Conservation (phyloP, 495 filamentous ascomycete species). For the Cercophora newfieldiana region DNA sequence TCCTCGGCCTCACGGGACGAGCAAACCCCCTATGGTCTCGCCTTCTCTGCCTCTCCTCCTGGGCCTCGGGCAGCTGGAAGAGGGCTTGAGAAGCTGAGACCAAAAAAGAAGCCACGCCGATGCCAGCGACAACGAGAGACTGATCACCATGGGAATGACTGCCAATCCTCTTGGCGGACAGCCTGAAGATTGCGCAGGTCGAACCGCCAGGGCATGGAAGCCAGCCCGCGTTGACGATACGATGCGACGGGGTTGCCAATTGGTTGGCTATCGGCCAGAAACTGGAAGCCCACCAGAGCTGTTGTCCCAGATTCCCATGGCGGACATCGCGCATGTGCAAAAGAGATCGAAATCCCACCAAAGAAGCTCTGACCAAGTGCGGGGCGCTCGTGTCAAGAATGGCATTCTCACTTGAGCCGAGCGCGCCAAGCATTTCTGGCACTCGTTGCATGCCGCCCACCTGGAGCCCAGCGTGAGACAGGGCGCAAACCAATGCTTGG, state of each 20-base stretch:
- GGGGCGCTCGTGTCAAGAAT: conserved; percentile 10
- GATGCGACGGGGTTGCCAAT: neutral
- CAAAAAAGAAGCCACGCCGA: neutral
- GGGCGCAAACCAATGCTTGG: neutral
- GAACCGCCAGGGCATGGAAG: neutral
- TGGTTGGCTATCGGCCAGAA: neutral
- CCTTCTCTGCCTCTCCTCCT: neutral
- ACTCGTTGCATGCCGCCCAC: conserved; percentile 7
- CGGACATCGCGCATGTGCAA: conserved; percentile 15
- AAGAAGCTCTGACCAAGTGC: conserved; percentile 9
- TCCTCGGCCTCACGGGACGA: neutral
- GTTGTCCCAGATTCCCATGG: conserved; percentile 16
- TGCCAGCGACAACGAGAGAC: neutral
- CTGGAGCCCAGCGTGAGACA: neutral
- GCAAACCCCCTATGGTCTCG: neutral
- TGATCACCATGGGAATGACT: neutral
- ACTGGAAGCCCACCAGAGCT: too few relatives aligned
- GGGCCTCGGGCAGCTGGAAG: too few relatives aligned
- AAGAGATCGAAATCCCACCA: conserved; percentile 16
- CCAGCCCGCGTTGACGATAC: neutral
- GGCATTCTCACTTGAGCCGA: conserved; percentile 1
- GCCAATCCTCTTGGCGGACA: neutral
- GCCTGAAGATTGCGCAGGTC: neutral
- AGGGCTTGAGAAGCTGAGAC: neutral
- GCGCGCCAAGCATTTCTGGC: conserved; percentile 2